Percentiles rank a stretch among this genome's conserved stretches.
Conservation (phyloP, 192 early-diverging fungal species). For the Coemansia sp. region DNA sequence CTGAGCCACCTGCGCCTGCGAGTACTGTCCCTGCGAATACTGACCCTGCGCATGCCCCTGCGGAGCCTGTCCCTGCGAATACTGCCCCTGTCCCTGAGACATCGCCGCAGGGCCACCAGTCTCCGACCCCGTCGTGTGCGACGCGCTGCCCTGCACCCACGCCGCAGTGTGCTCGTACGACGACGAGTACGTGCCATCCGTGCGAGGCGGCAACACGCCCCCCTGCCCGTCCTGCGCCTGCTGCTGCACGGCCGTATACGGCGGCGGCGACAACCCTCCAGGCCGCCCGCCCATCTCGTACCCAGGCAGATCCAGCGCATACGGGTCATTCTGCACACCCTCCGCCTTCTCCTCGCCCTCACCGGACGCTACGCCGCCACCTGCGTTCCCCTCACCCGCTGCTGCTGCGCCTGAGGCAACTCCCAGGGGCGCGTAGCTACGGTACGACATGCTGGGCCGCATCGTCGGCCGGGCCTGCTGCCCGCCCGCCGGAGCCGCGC, state of each 20-base stretch:
- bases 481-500: not conserved
- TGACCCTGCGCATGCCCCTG: too few species aligned
- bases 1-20: too few species aligned
- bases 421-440: slow-evolving; percentile 12
- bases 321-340: slow-evolving; percentile 22
- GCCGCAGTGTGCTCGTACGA: slow-evolving; percentile 50
- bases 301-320: slow-evolving; percentile 41
- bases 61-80: not conserved
- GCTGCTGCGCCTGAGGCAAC: not conserved
- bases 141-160: slow-evolving; percentile 40
- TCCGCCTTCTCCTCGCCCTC: slow-evolving; percentile 1
- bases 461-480: slow-evolving; percentile 15
- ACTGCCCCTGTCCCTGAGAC: slow-evolving; percentile 1
- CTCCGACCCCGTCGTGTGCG: slow-evolving; percentile 39
- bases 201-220: slow-evolving; percentile 20
- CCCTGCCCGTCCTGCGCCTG: not conserved
- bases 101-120: slow-evolving; percentile 6
- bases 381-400: not conserved
- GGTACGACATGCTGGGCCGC: slow-evolving; percentile 28
- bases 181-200: slow-evolving; percentile 50
- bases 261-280: slow-evolving; percentile 19
- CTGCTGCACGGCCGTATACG: slow-evolving; percentile 24
- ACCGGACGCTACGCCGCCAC: not conserved
- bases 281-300: slow-evolving; percentile 5
- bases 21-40: too few species aligned